Evolutionary conservation across 805 yeast genomes (phyloP).

Genomic region (Starmerella vaccinii): DNA sequence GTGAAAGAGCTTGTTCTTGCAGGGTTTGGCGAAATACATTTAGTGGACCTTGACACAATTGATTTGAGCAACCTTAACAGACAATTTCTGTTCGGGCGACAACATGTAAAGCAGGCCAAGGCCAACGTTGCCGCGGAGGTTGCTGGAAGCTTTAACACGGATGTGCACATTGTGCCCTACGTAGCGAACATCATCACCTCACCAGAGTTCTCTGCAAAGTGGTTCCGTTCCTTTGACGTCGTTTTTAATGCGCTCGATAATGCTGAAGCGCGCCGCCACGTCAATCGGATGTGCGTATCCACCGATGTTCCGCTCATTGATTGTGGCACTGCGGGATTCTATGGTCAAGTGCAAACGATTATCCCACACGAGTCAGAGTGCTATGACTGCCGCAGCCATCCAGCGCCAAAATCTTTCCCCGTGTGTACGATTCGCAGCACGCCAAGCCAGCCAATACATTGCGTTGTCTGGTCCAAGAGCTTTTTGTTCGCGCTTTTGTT

Average conservation of each 20-base stretch:
- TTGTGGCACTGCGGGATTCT: constrained; percentile 89
- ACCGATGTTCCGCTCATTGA: constrained; percentile 72
- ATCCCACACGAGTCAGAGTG: constrained; percentile 70
- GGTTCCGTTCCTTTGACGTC: constrained; percentile 68
- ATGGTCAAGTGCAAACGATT: constrained; percentile 91
- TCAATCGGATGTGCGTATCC: constrained; percentile 71
- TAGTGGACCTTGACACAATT: constrained; percentile 84
- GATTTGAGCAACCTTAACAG: constrained; percentile 87
- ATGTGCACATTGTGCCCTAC: constrained; percentile 63
- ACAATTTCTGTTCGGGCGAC: constrained; percentile 80
- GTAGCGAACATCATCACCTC: constrained; percentile 79
- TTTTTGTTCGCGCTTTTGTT: constrained; percentile 76
- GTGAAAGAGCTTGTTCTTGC: constrained; percentile 93
- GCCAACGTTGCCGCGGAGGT: constrained; percentile 76
- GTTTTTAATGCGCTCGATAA: constrained; percentile 92
- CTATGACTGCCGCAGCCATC: constrained; percentile 82
- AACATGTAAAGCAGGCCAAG: constrained; percentile 83
- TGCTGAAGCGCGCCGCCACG: constrained; percentile 81
- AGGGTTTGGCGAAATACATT: constrained; percentile 41
- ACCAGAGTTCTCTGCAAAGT: constrained; percentile 56
- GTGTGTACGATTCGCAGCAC: constrained; percentile 96
- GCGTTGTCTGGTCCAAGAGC: constrained; percentile 95
- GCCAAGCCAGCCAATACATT: constrained; percentile 91
- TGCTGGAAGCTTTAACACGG: constrained; percentile 58
- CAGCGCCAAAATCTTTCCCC: constrained; percentile 81